Evolutionary conservation across 441 rosid genomes (phyloP).

Genomic region (Gossypium schwendimanii): DNA sequence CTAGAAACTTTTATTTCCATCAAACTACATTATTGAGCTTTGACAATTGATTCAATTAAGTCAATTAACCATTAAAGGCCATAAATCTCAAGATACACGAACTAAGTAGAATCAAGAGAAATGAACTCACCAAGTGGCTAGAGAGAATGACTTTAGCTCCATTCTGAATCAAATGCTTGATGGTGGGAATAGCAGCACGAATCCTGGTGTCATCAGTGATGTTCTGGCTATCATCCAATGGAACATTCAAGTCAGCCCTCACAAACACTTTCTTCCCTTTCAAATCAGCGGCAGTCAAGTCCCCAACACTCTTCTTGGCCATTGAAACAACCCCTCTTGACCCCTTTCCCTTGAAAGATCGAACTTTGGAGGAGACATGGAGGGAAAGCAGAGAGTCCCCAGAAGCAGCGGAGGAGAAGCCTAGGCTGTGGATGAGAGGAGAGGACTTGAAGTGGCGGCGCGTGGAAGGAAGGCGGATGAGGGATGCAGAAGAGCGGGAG

Average conservation of each 20-base stretch:
- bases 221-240: constrained; percentile 60
- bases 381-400: constrained; percentile 35
- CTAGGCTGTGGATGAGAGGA: constrained; percentile 32
- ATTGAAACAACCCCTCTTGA: constrained; percentile 45
- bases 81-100: neutral
- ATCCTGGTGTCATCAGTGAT: constrained; percentile 69
- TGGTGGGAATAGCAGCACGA: constrained; percentile 73
- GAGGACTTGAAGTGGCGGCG: constrained; percentile 21
- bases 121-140: constrained; percentile 49
- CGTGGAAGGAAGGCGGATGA: constrained; percentile 30
- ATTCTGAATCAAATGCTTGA: constrained; percentile 61
- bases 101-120: neutral
- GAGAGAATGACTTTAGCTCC: constrained; percentile 77
- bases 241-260: constrained; percentile 72
- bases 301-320: constrained; percentile 73
- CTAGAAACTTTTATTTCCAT: neutral
- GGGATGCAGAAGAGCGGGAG: constrained; percentile 31
- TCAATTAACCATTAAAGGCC: neutral
- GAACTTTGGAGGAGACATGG: constrained; percentile 41
- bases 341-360: constrained; percentile 33
- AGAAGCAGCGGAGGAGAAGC: constrained; percentile 40
- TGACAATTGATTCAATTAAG: neutral
- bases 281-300: constrained; percentile 45
- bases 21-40: neutral
- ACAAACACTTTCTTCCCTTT: constrained; percentile 73